Percentiles rank a stretch among this genome's conserved stretches.
Evolutionary conservation across 768 basidiomycete species (phyloP).

Genomic region (Termitomyces sp.): DNA sequence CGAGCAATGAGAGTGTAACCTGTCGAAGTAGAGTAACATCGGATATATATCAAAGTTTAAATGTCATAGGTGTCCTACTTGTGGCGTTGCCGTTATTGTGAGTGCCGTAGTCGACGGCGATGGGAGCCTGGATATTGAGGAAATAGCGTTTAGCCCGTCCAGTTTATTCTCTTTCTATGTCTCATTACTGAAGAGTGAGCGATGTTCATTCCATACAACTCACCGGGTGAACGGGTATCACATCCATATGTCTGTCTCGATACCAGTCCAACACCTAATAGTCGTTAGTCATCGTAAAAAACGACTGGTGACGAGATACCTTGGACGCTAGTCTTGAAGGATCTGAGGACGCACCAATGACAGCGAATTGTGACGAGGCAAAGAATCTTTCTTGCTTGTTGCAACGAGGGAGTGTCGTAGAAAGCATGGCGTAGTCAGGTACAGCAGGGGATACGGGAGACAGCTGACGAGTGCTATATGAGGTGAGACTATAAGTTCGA

Average conservation of each 20-base stretch:
- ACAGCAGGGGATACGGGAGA: background rate
- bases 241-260: constrained; percentile 14
- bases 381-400: constrained; percentile 15
- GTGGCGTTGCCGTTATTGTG: constrained; percentile 11
- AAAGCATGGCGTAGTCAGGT: constrained; percentile 1
- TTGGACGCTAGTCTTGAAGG: constrained; percentile 12
- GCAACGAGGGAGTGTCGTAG: background rate
- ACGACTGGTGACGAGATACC: background rate
- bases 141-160: constrained; percentile 10
- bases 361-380: constrained; percentile 15
- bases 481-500: background rate
- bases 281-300: background rate
- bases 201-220: no score
- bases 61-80: constrained; percentile 5
- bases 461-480: no score
- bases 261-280: constrained; percentile 15
- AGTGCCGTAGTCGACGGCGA: constrained; percentile 15
- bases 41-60: constrained; percentile 9
- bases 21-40: constrained; percentile 8
- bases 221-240: constrained; percentile 15
- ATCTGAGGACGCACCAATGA: constrained; percentile 16
- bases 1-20: constrained; percentile 16
- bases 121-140: constrained; percentile 15
- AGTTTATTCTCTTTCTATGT: constrained; percentile 10
- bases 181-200: background rate